Evolutionary conservation across 176 grass and related monocot species (phyloP), one percentile per base, ranked within the genome.

Genomic region (Eleusine indica): DNA sequence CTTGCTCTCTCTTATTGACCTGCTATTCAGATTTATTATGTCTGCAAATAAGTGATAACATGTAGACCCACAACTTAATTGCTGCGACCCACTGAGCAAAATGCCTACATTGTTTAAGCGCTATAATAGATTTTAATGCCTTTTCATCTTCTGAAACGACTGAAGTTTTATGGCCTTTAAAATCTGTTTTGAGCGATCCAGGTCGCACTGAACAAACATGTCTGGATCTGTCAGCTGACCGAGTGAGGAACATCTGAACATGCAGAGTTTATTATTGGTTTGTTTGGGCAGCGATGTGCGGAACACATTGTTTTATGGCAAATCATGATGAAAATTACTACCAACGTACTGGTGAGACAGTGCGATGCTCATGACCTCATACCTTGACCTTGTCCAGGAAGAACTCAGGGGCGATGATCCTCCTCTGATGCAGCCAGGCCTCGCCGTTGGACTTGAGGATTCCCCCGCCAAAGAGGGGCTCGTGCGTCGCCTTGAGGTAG

Each of bases 341-440:
- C 15, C n/a, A 37, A 47, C 37, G 3, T 13, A 9, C 7, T 65
- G 11, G 18, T 29, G 51, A 28, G 43, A 6, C 9, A 2, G 44
- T 47, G 9, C 42, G 76, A 57, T 61, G 46, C 5, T 46, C 32
- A 63, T 72, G 3, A 10, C 52, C 41, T 51, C 40, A 25, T 90
- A 90, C 96, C 96, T 98, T 95, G 65, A 98, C 89, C 84, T 98
- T 98, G 63, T 98, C 93, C 54, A 88, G 85, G 73, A 95, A 95
- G 89, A 98, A 98, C 77, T 98, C 88, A 0, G 93, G 96, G 1
- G 96, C 96, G 19, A 98, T 98, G 87, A 98, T 93, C 81, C 87
- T 98, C 60, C 96, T 86, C 74, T 98, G 96, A 77, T 95, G 89
- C 28, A 81, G 69, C 93, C 96, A 98, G 1, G 80, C 83, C 52